A percentile compares a stretch with the other conserved stretches of the same genome.
These are phyloP conservation scores for Calonectria fujianensis DNA, from an alignment of 2,329 filamentous ascomycete genomes.

Conservation along the genomic window DNA sequence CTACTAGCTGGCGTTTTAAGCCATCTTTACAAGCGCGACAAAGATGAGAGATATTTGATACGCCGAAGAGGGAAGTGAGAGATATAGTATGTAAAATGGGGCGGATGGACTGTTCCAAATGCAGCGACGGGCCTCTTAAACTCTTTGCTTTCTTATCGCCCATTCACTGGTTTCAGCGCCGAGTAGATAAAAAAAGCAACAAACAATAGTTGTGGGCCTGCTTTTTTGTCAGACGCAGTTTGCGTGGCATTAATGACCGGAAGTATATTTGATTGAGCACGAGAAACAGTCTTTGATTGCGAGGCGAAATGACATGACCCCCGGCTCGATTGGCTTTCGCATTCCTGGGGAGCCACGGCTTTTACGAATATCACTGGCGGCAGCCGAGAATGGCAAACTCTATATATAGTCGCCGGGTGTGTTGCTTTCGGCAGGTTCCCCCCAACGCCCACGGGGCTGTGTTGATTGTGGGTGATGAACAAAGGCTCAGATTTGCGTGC, in stretches of 20 bases:
- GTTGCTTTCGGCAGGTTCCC: not conserved
- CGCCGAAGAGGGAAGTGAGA: not conserved
- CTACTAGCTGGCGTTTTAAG: not conserved
- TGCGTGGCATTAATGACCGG: not conserved
- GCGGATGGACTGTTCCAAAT: not conserved
- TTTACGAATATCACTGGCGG: not conserved
- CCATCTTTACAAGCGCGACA: not conserved
- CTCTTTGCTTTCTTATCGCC: not conserved
- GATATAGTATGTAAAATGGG: not conserved
- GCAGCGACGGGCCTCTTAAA: not conserved
- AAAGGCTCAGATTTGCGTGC: not conserved
- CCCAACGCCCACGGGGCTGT: not conserved
- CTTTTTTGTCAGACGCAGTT: not conserved
- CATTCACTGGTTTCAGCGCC: not conserved
- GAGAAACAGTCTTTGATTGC: not conserved
- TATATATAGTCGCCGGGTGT: not conserved
- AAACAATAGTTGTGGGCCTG: not conserved
- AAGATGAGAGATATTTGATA: not conserved
- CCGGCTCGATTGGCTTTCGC: not conserved
- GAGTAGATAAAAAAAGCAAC: not conserved
- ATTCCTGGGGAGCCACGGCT: not conserved
- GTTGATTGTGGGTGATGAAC: slow-evolving; percentile 1
- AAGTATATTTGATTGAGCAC: slow-evolving; percentile 3
- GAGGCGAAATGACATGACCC: not conserved
- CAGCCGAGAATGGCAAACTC: not conserved